Percentiles rank a stretch among this genome's conserved stretches.
Evolutionary conservation across 1,139 yeast species (phyloP).

Genomic region (Candida neerlandica): DNA sequence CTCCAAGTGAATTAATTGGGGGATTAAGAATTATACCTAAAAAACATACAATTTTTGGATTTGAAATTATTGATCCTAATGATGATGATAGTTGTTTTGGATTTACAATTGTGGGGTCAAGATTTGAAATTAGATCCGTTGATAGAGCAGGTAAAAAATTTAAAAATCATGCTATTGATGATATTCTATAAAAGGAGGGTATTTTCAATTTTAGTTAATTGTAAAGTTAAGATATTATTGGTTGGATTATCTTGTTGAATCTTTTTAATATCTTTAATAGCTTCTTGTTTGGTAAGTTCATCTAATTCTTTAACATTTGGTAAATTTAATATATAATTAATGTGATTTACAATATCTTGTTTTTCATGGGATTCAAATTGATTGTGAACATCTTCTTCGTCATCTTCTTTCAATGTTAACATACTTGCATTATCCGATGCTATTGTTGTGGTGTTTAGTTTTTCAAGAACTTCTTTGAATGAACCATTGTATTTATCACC

Average conservation of each 20-base stretch:
- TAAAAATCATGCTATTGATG: conserved; percentile 74
- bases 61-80: conserved; percentile 47
- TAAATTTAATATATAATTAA: conserved; percentile 20
- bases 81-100: conserved; percentile 39
- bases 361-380: conserved; percentile 8
- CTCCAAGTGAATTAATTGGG: conserved; percentile 46
- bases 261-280: conserved; percentile 8
- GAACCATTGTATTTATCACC: conserved; percentile 27
- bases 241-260: conserved; percentile 11
- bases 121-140: conserved; percentile 73
- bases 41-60: conserved; percentile 58
- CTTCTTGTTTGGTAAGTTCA: conserved; percentile 4
- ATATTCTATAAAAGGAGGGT: conserved; percentile 35
- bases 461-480: conserved; percentile 31
- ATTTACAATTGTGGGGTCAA: conserved; percentile 76
- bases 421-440: conserved; percentile 28
- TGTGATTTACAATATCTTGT: conserved; percentile 20
- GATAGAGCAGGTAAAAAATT: conserved; percentile 88
- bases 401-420: conserved; percentile 19
- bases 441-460: conserved; percentile 19
- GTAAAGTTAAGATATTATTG: conserved; percentile 28
- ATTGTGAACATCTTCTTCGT: conserved; percentile 12
- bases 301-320: conserved; percentile 14
- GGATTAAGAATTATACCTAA: conserved; percentile 62
- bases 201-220: conserved; percentile 25